Conservation (phyloP, 1,284 basidiomycete species). For the Cryptococcus maquisensis region DNA sequence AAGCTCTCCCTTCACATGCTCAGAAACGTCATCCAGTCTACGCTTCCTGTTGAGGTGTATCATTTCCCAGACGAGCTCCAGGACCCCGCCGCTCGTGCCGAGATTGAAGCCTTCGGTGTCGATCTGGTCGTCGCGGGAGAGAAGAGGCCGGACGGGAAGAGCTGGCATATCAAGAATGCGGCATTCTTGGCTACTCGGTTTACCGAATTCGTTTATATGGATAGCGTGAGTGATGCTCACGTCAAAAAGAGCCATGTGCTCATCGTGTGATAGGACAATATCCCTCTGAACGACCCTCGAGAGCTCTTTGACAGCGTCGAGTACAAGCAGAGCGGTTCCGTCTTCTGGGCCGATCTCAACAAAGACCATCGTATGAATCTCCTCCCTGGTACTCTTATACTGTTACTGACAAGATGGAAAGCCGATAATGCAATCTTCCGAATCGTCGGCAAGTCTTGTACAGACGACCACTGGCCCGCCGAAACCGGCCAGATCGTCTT, state of each 20-base stretch:
- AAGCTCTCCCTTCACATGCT: conserved; percentile 46
- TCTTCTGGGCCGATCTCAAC: conserved; percentile 53
- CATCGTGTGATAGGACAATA: conserved; percentile 39
- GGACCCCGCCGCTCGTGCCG: conserved; percentile 30
- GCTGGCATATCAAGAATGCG: conserved; percentile 45
- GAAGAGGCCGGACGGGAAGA: conserved; percentile 27
- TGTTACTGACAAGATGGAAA: conserved; percentile 10
- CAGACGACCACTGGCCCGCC: conserved; percentile 50
- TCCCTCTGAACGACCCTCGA: conserved; percentile 48
- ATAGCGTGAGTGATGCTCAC: conserved; percentile 31
- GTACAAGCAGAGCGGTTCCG: conserved; percentile 46
- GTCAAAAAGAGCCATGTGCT: background rate
- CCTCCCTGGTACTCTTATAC: background rate
- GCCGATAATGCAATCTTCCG: conserved; percentile 53
- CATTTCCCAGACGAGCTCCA: conserved; percentile 50
- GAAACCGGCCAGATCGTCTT: conserved; percentile 52
- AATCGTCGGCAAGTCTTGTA: conserved; percentile 48
- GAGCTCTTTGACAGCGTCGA: conserved; percentile 49
- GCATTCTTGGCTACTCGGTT: conserved; percentile 44
- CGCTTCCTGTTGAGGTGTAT: conserved; percentile 50
- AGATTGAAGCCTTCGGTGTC: conserved; percentile 33
- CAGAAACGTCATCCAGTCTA: conserved; percentile 43
- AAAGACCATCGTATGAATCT: conserved; percentile 51
- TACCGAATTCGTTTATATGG: conserved; percentile 47
- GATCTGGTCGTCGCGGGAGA: conserved; percentile 22